Conservation (phyloP, 1,284 basidiomycete genomes). For the Jaminaea rosea region DNA sequence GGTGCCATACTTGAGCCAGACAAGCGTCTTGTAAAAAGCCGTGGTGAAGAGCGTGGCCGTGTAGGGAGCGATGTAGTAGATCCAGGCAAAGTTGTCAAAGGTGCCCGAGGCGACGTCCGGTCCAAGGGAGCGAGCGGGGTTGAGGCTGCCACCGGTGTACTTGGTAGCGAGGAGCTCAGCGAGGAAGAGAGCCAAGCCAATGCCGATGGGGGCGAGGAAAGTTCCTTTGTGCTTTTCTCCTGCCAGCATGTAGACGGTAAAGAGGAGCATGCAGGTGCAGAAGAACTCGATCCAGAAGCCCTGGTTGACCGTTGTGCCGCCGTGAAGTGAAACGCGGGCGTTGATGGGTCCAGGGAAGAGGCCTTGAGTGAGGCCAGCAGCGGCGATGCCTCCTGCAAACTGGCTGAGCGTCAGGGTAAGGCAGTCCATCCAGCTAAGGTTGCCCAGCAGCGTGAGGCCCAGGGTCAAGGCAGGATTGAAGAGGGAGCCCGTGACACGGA, state of each 20-base stretch:
- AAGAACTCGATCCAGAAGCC: conserved; percentile 26
- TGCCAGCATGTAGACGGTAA: conserved; percentile 28
- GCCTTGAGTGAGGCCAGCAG: conserved; percentile 14
- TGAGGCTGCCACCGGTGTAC: conserved; percentile 34
- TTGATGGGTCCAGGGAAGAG: conserved; percentile 14
- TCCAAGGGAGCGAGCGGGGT: conserved; percentile 32
- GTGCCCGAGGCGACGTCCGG: conserved; percentile 19
- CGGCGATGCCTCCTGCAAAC: conserved; percentile 22
- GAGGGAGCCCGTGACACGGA: conserved; percentile 58
- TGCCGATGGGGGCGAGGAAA: conserved; percentile 65
- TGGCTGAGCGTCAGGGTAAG: conserved; percentile 13
- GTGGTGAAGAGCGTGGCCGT: conserved; percentile 18
- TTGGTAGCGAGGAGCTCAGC: conserved; percentile 18
- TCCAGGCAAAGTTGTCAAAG: conserved; percentile 24
- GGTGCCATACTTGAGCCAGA: conserved; percentile 25
- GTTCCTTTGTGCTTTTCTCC: conserved; percentile 56
- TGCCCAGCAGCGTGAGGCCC: conserved; percentile 51
- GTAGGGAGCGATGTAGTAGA: conserved; percentile 32
- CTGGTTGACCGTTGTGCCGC: conserved; percentile 11
- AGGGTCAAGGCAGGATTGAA: conserved; percentile 66
- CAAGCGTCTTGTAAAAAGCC: conserved; percentile 23
- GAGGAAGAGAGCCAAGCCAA: conserved; percentile 40
- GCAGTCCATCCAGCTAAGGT: conserved; percentile 3
- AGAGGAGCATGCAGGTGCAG: conserved; percentile 13
- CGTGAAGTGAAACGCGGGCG: conserved; percentile 6